Evolutionary conservation across 805 yeast genomes (phyloP), one percentile per base, ranked within the genome.

Genomic region (Tetrapisispora phaffii): DNA sequence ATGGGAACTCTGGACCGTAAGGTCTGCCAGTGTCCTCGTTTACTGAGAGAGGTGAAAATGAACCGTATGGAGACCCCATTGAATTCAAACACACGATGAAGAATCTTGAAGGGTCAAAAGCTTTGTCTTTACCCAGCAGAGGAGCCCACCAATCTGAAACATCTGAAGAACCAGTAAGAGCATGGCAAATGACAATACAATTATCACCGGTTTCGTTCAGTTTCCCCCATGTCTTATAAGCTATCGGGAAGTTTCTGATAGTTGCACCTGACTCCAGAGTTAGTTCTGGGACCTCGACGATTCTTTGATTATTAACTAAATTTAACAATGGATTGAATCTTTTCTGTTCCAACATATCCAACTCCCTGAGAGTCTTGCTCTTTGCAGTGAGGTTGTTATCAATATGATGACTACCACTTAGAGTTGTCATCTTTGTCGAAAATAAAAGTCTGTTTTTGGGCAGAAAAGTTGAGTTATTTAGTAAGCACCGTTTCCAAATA

Each of bases 81-180:
- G 95, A 82, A 60, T 93, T 90, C 47, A 90, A 67, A 60, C 98
- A 90, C 15, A 93, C 73, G 39, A 93, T 79, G 62, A 86, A 86
- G 62, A 82, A 93, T 51, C 84, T 75, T 0, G 88, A 71, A 0
- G 97, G 95, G 65, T 93, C 98, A 64, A 93, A 87, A 1, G 97
- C 94, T 42, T 52, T 44, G 47, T 81, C 76, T 13, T 79, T 84
- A 0, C 97, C 98, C 24, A 93, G 67, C 21, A 93, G 65, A 0
- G 97, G 97, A 0, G 97, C 97, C 98, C 98, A 93, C 98, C 98
- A 93, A 58, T 93, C 98, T 34, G 83, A 75, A 16, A 90, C 96
- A 61, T 93, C 97, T 0, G 96, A 76, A 0, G 96, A 87, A 0
- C 98, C 98, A 0, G 97, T 88, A 45, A 93, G 70, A 0, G 98